Conservation (phyloP, 345 rosid species). For the Jatropha curcas region DNA sequence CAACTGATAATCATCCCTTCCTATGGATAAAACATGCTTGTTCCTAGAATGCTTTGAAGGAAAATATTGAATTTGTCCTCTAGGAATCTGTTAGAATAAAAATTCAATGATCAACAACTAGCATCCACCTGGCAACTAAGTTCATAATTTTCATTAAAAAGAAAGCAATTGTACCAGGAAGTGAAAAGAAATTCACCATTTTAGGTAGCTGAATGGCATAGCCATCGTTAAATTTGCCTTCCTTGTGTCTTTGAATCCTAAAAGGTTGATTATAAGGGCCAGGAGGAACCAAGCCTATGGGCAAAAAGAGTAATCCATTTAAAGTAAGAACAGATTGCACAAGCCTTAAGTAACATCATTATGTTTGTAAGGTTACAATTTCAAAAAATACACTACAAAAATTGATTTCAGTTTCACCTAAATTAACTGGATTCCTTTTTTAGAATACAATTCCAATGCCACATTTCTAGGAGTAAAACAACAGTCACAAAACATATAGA, state of each 20-base stretch:
- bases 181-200: constrained; percentile 18
- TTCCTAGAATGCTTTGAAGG: neutral
- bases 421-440: neutral
- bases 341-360: neutral
- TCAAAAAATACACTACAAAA: neutral
- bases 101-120: constrained; percentile 12
- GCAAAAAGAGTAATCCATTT: neutral
- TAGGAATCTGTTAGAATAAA: constrained; percentile 19
- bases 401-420: neutral
- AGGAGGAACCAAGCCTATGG: constrained; percentile 33
- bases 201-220: neutral
- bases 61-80: constrained; percentile 14
- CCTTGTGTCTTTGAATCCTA: constrained; percentile 18
- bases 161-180: neutral
- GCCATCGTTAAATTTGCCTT: constrained; percentile 9
- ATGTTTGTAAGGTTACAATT: neutral
- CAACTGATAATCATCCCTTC: constrained; percentile 30
- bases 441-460: neutral
- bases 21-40: constrained; percentile 19
- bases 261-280: constrained; percentile 17
- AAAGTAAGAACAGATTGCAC: neutral
- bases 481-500: neutral
- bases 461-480: neutral
- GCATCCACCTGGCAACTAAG: neutral
- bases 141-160: neutral